Base-by-base conservation (phyloP, 768 basidiomycete genomes). In the Panaeolus papilionaceus region DNA sequence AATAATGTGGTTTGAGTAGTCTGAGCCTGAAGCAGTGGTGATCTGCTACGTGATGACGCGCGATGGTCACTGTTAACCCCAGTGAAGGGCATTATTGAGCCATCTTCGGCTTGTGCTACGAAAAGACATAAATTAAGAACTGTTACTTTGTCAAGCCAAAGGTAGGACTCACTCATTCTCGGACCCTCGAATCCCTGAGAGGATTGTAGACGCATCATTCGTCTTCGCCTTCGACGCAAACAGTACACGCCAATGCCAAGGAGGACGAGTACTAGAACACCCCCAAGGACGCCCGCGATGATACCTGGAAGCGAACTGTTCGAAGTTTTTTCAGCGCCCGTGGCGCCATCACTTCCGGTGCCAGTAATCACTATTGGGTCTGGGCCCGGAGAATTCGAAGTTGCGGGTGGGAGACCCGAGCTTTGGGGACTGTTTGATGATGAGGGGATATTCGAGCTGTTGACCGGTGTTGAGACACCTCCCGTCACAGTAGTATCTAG, bases 341-440 rank as follows among this genome's bases (percentile, higher is more conserved):
- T 33, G 2, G 26, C 0, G 33, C 14, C 14, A 33, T 58, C 11
- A 12, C 28, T 33, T 16, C 54, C 54, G 28, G 28, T 5, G 1
- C 54, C 54, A 12, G 54, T 58, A n/a, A 33, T 58, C 12, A 47
- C 45, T 11, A 47, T 47, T 16, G 54, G 54, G 28, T 33, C 54
- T 33, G 54, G 28, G 8, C n/a, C n/a, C 54, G 54, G 54, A 28
- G 54, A 33, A 33, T 58, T 58, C 16, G 54, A 58, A 58, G 54
- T 58, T 58, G 54, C 54, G 33, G 28, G 28, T 9, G 33, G 54
- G 33, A 11, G 4, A 28, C 54, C 28, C 28, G 54, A 58, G 33
- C 54, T 58, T 37, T 33, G 54, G 26, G 54, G 12, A 10, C 33
- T 33, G 54, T 37, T 18, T 58, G 54, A 33, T 33, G 49, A 51